Percentiles rank a stretch among this genome's conserved stretches.
These are phyloP conservation scores for Litchi chinensis DNA, from an alignment of 345 rosid genomes.

Conservation along the genomic window DNA sequence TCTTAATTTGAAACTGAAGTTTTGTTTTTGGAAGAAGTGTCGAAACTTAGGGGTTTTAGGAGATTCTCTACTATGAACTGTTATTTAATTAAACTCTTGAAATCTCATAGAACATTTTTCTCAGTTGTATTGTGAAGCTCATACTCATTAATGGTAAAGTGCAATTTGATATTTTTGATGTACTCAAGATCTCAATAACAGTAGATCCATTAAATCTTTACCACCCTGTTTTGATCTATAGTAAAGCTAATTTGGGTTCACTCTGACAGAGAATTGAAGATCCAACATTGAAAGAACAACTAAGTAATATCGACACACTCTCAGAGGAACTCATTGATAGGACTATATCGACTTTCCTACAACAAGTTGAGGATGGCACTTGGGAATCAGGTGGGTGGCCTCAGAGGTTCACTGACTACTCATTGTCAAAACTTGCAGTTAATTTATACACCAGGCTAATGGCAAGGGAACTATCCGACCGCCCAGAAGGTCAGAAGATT, in stretches of 20 bases:
- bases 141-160: background rate
- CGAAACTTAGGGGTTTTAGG: background rate
- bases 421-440: constrained; percentile 88
- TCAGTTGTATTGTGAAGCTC: background rate
- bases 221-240: background rate
- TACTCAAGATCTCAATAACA: constrained; percentile 7
- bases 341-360: constrained; percentile 58
- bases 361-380: constrained; percentile 74
- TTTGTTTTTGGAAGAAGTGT: background rate
- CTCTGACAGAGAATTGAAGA: constrained; percentile 68
- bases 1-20: background rate
- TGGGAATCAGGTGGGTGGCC: constrained; percentile 97
- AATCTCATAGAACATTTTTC: background rate
- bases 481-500: constrained; percentile 78
- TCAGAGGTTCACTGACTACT: constrained; percentile 72
- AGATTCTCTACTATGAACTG: background rate
- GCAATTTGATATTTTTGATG: background rate
- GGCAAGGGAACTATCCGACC: constrained; percentile 58
- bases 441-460: constrained; percentile 71
- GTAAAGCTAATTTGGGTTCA: constrained; percentile 8
- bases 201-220: background rate
- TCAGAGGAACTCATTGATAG: constrained; percentile 71
- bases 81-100: background rate
- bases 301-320: constrained; percentile 54
- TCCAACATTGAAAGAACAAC: constrained; percentile 52